phyloP scores from a whole-genome alignment of 1,284 basidiomycete species.

The Ceratobasidium theobromae region DNA sequence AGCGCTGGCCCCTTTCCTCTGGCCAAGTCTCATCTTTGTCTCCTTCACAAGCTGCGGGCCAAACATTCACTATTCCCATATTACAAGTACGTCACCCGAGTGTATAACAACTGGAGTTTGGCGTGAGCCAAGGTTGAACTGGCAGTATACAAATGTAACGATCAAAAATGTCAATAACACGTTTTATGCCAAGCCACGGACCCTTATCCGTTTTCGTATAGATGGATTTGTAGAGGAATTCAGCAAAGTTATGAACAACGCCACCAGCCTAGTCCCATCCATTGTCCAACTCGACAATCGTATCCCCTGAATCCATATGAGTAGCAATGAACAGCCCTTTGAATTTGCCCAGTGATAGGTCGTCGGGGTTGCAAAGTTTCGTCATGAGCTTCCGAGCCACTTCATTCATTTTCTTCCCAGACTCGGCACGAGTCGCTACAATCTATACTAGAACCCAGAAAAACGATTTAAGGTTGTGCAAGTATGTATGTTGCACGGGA shows the following conservation, averaged over 20 bases:
- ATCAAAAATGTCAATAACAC: not conserved
- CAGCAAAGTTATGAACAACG: not conserved
- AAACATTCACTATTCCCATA: too few relatives aligned
- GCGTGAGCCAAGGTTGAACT: too few relatives aligned
- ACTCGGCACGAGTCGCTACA: not conserved
- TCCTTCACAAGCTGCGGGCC: too few relatives aligned
- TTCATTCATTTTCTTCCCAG: not conserved
- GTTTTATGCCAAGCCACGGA: not conserved
- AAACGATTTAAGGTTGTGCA: slow-evolving; percentile 31
- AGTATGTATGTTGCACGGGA: slow-evolving; percentile 16
- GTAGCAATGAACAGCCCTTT: not conserved
- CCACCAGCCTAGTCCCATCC: not conserved
- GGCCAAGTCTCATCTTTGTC: too few relatives aligned
- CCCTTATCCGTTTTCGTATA: not conserved
- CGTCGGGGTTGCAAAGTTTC: not conserved
- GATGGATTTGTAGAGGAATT: not conserved
- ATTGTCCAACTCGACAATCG: not conserved
- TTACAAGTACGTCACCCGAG: too few relatives aligned
- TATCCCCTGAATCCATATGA: not conserved
- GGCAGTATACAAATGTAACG: too few relatives aligned
- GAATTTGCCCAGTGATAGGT: not conserved
- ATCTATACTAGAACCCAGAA: slow-evolving; percentile 33
- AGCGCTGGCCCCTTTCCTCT: too few relatives aligned
- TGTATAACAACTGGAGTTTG: too few relatives aligned
- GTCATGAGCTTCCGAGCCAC: not conserved